A percentile compares a stretch with the other conserved stretches of the same genome.
Evolutionary conservation across 441 rosid genomes (phyloP).

Genomic region (Jatropha multifida): DNA sequence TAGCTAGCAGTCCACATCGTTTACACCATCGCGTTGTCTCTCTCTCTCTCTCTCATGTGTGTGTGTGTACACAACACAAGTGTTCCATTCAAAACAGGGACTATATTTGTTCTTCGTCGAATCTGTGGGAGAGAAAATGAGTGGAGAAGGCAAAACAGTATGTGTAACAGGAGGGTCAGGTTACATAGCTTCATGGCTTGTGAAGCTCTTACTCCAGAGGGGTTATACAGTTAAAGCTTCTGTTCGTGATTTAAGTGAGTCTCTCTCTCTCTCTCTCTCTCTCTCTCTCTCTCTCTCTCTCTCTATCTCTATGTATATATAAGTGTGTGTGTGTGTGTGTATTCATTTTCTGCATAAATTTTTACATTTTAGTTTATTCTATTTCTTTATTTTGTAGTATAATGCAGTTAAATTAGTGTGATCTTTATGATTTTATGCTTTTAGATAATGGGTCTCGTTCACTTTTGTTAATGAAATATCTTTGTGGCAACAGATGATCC

Average conservation of each 20-base stretch:
- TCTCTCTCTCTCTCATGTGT: too few species aligned
- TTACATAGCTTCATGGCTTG: conserved; percentile 56
- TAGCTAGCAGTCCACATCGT: too few species aligned
- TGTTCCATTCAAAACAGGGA: neutral
- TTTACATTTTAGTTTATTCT: neutral
- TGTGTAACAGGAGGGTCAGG: conserved; percentile 57
- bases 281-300: too few species aligned
- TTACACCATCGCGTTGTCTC: too few species aligned
- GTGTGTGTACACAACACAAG: too few species aligned
- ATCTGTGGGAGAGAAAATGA: conserved; percentile 7
- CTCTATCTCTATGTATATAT: too few species aligned
- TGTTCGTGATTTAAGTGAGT: conserved; percentile 35
- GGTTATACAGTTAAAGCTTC: conserved; percentile 54
- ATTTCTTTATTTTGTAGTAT: neutral
- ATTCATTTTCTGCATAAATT: too few species aligned
- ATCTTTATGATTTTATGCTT: too few species aligned
- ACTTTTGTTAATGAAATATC: too few species aligned
- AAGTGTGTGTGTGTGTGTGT: neutral
- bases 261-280: neutral
- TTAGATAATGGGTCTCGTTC: neutral
- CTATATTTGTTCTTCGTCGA: neutral
- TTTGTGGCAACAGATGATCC: conserved; percentile 29
- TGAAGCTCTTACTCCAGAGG: conserved; percentile 47
- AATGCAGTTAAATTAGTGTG: too few species aligned
- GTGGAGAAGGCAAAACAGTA: conserved; percentile 43